These are phyloP conservation scores for Cercospora janseana DNA, from an alignment of 2,329 filamentous ascomycete genomes.

Conservation along the genomic window DNA sequence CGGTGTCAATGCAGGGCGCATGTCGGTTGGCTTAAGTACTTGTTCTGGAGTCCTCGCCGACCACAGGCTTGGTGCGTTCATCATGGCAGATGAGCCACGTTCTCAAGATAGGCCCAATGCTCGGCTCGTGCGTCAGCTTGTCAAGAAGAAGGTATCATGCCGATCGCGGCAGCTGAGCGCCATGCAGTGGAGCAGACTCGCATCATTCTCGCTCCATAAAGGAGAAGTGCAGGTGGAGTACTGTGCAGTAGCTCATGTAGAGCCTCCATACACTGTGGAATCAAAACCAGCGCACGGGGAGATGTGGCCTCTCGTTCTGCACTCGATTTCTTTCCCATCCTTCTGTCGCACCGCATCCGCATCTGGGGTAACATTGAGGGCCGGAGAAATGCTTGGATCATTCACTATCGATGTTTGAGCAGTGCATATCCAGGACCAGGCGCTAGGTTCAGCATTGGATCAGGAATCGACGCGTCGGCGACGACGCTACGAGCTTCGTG, in stretches of 20 bases:
- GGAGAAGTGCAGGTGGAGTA: slow-evolving; percentile 5
- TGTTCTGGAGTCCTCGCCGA: slow-evolving; percentile 15
- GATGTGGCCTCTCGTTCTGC: slow-evolving; percentile 7
- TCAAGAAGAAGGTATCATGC: slow-evolving; percentile 7
- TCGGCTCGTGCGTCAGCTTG: slow-evolving; percentile 1
- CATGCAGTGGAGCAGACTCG: slow-evolving; percentile 7
- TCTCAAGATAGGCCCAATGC: neutral
- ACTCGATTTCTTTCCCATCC: neutral
- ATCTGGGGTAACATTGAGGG: neutral
- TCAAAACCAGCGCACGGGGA: neutral
- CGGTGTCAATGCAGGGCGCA: slow-evolving; percentile 4
- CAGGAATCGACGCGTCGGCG: too few relatives aligned
- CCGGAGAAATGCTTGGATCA: neutral
- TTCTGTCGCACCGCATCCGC: neutral
- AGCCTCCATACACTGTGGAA: slow-evolving; percentile 8
- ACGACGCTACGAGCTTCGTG: too few relatives aligned
- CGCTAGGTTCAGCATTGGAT: too few relatives aligned
- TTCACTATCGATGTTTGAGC: neutral
- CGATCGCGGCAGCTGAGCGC: slow-evolving; percentile 6
- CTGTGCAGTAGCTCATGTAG: slow-evolving; percentile 2
- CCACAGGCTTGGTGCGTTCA: neutral
- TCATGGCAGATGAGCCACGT: neutral
- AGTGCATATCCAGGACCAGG: too few relatives aligned
- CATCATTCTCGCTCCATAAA: slow-evolving; percentile 1
- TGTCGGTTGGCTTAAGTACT: slow-evolving; percentile 16